Base-by-base conservation (phyloP, 257 asterid genomes). In the Solanum pimpinellifolium region DNA sequence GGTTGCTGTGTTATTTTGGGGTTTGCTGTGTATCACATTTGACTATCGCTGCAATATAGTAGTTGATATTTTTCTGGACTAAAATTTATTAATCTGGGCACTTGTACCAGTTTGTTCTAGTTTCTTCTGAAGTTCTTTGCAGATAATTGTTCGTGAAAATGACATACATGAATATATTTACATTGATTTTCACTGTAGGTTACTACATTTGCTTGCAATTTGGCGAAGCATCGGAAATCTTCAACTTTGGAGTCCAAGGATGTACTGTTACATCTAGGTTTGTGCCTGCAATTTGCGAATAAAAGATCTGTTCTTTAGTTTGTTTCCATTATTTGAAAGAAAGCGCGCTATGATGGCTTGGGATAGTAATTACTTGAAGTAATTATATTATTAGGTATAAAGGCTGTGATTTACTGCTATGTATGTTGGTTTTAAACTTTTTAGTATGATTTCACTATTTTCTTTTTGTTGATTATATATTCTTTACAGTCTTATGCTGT, bases 191-290 rank as follows among this genome's bases (percentile, higher is more conserved):
- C 69, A 49, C 31, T 90, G 89, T 85, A 97, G 99, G 99, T 94
- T 69, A 93, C 98, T 86, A 44, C 95, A 88, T 92, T 91, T 90
- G 95, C 99, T 62, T 97, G 99, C 94, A 87, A 92, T 89, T 89
- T 97, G 90, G 99, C 99, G 42, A 97, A 97, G 94, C 99, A 97
- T 92, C 94, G 99, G 87, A 96, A 94, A 70, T 97, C 99, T 83
- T 92, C 99, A 31, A 97, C 97, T 47, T 76, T 97, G 90, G 99
- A 97, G 88, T 90, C 99, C 73, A 97, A 96, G 94, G 99, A 97
- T 89, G 92, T 95, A 52, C 87, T 93, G 91, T 93, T 97, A 92
- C 98, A 94, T 93, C 93, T 97, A 93, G 99, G 99, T 97, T 90
- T 91, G 97, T 91, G 29, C 88, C 89, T 90, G 87, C 83, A 31